Evolutionary conservation across 768 basidiomycete genomes (phyloP).

Genomic region (Tylopilus sp.): DNA sequence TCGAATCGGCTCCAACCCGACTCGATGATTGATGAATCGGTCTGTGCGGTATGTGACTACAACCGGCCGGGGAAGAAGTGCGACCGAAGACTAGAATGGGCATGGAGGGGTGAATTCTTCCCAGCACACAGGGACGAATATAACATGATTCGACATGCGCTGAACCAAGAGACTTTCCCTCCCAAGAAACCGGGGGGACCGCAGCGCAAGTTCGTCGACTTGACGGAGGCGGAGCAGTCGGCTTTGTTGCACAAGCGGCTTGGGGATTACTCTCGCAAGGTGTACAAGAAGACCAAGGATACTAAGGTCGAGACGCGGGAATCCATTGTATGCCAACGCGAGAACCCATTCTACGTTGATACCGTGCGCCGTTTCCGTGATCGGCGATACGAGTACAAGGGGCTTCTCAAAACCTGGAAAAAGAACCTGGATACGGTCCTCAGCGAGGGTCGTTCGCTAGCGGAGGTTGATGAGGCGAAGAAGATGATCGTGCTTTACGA

Average conservation of each 20-base stretch:
- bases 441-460: constrained; percentile 66
- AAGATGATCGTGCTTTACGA: constrained; percentile 99
- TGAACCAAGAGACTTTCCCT: constrained; percentile 93
- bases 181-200: constrained; percentile 70
- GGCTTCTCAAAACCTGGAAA: constrained; percentile 98
- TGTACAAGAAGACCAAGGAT: constrained; percentile 98
- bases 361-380: constrained; percentile 97
- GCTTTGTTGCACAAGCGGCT: constrained; percentile 93
- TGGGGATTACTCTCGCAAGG: constrained; percentile 97
- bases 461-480: constrained; percentile 94
- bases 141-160: constrained; percentile 97
- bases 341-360: constrained; percentile 99
- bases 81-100: constrained; percentile 93
- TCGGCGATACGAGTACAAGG: constrained; percentile 98
- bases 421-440: constrained; percentile 84
- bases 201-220: constrained; percentile 77
- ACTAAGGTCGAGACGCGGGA: constrained; percentile 93
- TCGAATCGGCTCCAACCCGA: constrained; percentile 98
- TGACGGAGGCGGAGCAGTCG: constrained; percentile 82
- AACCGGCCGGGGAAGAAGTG: constrained; percentile 95
- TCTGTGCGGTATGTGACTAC: constrained; percentile 97
- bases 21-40: constrained; percentile 94
- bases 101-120: constrained; percentile 98
- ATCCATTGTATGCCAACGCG: constrained; percentile 93
- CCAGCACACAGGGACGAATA: constrained; percentile 96